Percentiles rank a stretch among this genome's conserved stretches.
Evolutionary conservation across 2,329 filamentous ascomycete species (phyloP).

Genomic region (Curvularia sp.): DNA sequence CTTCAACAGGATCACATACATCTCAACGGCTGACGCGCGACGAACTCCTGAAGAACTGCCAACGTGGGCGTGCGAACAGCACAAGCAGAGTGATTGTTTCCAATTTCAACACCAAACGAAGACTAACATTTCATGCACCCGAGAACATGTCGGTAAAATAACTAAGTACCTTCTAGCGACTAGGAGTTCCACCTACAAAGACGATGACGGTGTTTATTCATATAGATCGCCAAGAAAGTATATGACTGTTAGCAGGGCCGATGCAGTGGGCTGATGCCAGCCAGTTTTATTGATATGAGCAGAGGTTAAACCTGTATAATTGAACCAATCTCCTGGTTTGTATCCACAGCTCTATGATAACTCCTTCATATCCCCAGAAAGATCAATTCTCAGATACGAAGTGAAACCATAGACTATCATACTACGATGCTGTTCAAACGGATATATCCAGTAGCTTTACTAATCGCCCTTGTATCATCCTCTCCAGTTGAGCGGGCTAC

Average conservation of each 20-base stretch:
- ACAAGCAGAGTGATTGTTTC: neutral
- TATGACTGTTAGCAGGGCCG: neutral
- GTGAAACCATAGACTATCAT: neutral
- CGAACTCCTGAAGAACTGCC: neutral
- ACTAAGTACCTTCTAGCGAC: neutral
- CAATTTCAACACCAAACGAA: neutral
- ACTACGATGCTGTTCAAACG: slow-evolving; percentile 1
- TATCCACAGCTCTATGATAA: neutral
- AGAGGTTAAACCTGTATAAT: neutral
- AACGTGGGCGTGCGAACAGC: neutral
- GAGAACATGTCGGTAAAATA: no score
- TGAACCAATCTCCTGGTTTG: neutral
- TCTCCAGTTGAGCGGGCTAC: neutral
- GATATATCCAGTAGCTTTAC: neutral
- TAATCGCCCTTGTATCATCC: neutral
- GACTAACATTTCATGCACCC: neutral
- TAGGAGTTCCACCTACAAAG: no score
- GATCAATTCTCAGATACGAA: neutral
- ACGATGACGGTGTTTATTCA: no score
- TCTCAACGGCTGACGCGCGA: neutral
- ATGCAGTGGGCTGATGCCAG: neutral
- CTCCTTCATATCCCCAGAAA: neutral
- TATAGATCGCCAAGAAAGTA: neutral
- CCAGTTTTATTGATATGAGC: neutral
- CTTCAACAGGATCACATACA: neutral